Evolutionary conservation across 768 basidiomycete species (phyloP), one percentile per base, ranked within the genome.

Genomic region (Auriscalpium microsporum): DNA sequence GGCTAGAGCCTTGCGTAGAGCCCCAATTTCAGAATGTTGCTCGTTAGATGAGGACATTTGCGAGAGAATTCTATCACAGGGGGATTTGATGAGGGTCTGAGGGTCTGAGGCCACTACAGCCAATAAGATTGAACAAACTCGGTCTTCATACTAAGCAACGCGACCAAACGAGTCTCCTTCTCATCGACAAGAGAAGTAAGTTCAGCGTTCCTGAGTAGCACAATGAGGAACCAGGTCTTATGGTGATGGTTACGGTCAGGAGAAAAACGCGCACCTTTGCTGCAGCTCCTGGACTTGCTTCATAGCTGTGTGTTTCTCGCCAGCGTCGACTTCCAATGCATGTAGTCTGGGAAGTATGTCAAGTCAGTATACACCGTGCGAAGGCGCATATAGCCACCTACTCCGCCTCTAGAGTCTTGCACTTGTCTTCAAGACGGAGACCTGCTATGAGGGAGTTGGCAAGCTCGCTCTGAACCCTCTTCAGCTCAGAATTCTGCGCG

Each of bases 151-250:
- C 49, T 50, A 45, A 45, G 48, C 8, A 59, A 38, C 4, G 55
- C 42, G 10, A 47, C 21, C 13, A 48, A n/a, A 13, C 45, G 53
- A 28, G 13, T 54, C 35, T 38, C 49, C 14, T 47, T 56, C 13
- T 61, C 55, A 8, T 54, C 53, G 33, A 61, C 52, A 21, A 61
- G 54, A 19, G 58, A 37, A 36, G 52, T 58, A 3, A 59, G 35
- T 42, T 50, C 54, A n/a, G 40, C 48, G 47, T 61, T 59, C 50
- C 60, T 59, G 21, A n/a, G 44, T 10, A 44, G 46, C 11, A 17
- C 5, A 14, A 35, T 28, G n/a, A 19, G 21, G 47, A 34, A 48
- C 5, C 28, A 28, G n/a, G 21, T 11, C 4, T 16, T 7, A 19
- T 16, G 13, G 33, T 19, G 1, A 21, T 21, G 21, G 21, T 21